These are phyloP conservation scores for Oxytropis ochrocephala DNA, from an alignment of 306 rosid species.

Conservation along the genomic window DNA sequence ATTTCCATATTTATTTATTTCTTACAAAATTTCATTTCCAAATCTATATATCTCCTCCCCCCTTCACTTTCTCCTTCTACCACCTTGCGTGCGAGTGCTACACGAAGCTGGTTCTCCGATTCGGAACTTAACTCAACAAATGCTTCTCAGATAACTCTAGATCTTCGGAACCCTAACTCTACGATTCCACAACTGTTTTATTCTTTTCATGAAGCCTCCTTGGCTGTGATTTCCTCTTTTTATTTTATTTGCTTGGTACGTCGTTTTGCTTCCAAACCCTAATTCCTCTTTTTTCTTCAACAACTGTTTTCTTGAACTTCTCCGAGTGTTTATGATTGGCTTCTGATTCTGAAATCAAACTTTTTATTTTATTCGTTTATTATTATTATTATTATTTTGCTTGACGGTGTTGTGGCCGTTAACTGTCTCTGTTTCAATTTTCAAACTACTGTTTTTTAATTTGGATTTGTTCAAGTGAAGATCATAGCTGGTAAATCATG, in stretches of 20 bases:
- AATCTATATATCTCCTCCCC: constrained; percentile 19
- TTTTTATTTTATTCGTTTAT: background rate
- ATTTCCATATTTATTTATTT: constrained; percentile 3
- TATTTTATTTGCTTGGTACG: constrained; percentile 34
- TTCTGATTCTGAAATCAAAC: constrained; percentile 20
- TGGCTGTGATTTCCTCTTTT: constrained; percentile 35
- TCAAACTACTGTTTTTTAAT: background rate
- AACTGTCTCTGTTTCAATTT: background rate
- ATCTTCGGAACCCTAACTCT: constrained; percentile 38
- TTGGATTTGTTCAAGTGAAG: constrained; percentile 10
- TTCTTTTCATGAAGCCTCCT: constrained; percentile 49
- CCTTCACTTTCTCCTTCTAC: background rate
- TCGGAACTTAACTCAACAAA: constrained; percentile 1
- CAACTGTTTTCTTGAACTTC: background rate
- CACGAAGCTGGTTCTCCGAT: constrained; percentile 28
- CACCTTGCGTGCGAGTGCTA: constrained; percentile 20
- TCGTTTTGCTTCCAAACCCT: constrained; percentile 41
- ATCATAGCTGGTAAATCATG: constrained; percentile 24
- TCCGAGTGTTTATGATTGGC: background rate
- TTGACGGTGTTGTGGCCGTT: constrained; percentile 16
- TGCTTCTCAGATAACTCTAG: constrained; percentile 13
- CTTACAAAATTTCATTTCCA: constrained; percentile 3
- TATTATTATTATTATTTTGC: background rate
- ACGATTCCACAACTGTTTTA: constrained; percentile 15
- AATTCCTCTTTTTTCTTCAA: constrained; percentile 5